Conservation (phyloP, 768 basidiomycete genomes). For the Phaeolepiota aurea region DNA sequence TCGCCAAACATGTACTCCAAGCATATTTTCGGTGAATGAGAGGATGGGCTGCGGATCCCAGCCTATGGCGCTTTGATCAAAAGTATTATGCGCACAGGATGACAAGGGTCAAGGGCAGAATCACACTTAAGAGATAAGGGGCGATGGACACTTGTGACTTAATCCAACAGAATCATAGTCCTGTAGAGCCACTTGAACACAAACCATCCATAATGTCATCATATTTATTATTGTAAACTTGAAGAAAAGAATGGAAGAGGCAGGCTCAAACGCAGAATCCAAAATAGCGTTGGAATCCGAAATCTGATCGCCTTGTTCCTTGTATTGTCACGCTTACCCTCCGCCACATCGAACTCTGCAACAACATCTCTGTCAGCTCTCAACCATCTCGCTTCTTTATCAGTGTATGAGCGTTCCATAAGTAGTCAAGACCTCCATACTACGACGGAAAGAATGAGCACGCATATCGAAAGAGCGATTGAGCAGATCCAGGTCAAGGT, state of each 20-base stretch:
- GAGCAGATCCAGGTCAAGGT: slow-evolving; percentile 50
- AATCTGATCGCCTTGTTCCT: neutral
- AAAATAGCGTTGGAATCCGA: slow-evolving; percentile 7
- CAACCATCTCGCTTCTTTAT: no score
- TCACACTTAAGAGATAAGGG: neutral
- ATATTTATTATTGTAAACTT: no score
- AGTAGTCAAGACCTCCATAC: slow-evolving; percentile 4
- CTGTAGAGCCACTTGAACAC: neutral
- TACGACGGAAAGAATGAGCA: slow-evolving; percentile 25
- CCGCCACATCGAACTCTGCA: slow-evolving; percentile 9
- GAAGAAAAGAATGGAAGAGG: no score
- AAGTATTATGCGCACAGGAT: no score
- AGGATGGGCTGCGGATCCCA: slow-evolving; percentile 6
- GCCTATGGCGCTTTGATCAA: neutral
- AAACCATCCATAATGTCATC: neutral
- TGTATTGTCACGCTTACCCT: slow-evolving; percentile 2
- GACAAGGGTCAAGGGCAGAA: neutral
- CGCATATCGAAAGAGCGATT: slow-evolving; percentile 60
- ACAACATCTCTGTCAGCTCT: no score
- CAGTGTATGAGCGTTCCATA: neutral
- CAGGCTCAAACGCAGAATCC: slow-evolving; percentile 3
- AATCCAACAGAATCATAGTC: neutral
- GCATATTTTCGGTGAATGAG: no score
- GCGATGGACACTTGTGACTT: neutral
- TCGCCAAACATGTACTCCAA: slow-evolving; percentile 72